Base-by-base conservation (phyloP, 192 early-diverging fungal species). In the Powellomyces hirtus region DNA sequence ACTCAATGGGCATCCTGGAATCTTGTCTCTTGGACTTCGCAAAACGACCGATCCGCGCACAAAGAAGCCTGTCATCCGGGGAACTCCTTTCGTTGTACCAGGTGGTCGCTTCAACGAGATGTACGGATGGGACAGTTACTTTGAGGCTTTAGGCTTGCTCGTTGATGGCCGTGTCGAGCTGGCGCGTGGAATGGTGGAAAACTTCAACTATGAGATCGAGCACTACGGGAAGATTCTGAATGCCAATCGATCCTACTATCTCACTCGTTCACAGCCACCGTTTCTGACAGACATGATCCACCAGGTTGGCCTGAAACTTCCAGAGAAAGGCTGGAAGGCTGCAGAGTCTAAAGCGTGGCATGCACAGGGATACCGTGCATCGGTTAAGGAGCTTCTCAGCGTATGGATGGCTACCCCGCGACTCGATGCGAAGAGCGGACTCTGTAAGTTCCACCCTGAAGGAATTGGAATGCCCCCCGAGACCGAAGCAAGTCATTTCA, bases 171-270 rank as follows among this genome's bases (percentile, higher is more conserved):
- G 93, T 24, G 61, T 90, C 13, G 90, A 93, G 63, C 76, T 99
- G 59, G 93, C 90, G 14, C 86, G 92, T 69, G 89, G 90, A 69
- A 98, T 98, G 96, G 91, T 98, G 4, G 96, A 98, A 64, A 95
- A 99, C 77, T 98, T 99, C 80, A 85, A 83, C 22, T 99, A 99
- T 79, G 87, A 96, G 75, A 98, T 99, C 70, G 89, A 90, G 59
- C 94, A 97, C 78, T 99, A 99, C 67, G 94, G 94, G 64, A 98
- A 97, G 79, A 97, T 99, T 72, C 85, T 98, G 45, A 99, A 99
- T 76, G 97, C 96, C 72, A 98, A 98, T 77, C 90, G 97, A 29
- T 90, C 88, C 34, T 99, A 99, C 81, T 99, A 98, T 74, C 77
- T 99, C 26, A 91, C 90, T 0, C 89, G 97, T 27, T 97, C 95